These are phyloP conservation scores for Draba incana DNA, from an alignment of 345 rosid species.

Conservation along the genomic window DNA sequence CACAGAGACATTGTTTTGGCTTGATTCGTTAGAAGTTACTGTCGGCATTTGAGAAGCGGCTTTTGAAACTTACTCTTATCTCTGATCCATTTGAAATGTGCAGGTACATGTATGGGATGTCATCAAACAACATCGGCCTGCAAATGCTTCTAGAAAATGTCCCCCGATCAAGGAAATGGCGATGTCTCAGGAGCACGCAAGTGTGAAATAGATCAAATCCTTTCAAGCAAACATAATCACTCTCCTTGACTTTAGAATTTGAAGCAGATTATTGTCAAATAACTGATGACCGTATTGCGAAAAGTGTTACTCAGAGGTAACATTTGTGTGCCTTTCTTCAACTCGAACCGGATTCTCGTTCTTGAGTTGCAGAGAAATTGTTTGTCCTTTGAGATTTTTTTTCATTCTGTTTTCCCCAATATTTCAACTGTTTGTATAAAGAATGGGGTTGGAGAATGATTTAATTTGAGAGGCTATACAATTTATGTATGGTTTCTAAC, in stretches of 20 bases:
- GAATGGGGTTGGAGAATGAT: slow-evolving; percentile 31
- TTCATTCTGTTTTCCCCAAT: slow-evolving; percentile 9
- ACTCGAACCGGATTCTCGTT: neutral
- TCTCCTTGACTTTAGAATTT: slow-evolving; percentile 5
- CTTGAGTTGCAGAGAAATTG: slow-evolving; percentile 17
- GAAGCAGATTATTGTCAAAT: slow-evolving; percentile 32
- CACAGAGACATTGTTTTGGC: slow-evolving; percentile 9
- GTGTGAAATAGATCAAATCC: slow-evolving; percentile 44
- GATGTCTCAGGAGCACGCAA: slow-evolving; percentile 81
- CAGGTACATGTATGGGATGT: slow-evolving; percentile 71
- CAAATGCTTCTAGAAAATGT: slow-evolving; percentile 81
- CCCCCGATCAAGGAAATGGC: slow-evolving; percentile 65
- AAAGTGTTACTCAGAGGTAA: slow-evolving; percentile 4
- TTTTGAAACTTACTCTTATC: neutral
- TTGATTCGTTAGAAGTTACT: slow-evolving; percentile 10
- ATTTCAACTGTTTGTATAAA: slow-evolving; percentile 29
- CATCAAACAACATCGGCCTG: slow-evolving; percentile 73
- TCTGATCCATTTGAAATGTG: slow-evolving; percentile 25
- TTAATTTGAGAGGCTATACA: slow-evolving; percentile 22
- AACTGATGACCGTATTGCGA: slow-evolving; percentile 1
- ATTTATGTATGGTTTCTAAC: slow-evolving; percentile 13
- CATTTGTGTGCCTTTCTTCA: slow-evolving; percentile 25
- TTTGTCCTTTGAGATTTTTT: neutral
- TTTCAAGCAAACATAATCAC: slow-evolving; percentile 27
- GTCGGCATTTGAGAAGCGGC: slow-evolving; percentile 3